Conservation (phyloP, 2,329 filamentous ascomycete species). For the Sporothrix dimorphospora region DNA sequence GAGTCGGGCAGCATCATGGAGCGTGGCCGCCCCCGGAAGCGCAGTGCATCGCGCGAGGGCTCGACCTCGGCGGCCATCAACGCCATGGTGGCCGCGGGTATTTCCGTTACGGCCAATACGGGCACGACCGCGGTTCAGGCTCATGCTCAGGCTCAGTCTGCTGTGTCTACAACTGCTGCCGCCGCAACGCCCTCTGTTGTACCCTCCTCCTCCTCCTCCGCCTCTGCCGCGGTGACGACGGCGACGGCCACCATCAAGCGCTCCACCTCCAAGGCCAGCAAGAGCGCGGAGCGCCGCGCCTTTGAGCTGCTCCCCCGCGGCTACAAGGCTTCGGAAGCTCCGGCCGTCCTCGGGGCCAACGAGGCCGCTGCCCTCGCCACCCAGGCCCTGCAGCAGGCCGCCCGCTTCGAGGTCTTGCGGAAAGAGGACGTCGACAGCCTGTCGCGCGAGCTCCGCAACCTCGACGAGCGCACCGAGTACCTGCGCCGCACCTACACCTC, state of each 20-base stretch:
- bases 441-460: constrained; percentile 70
- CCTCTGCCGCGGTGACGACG: neutral
- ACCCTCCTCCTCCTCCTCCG: neutral
- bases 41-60: constrained; percentile 41
- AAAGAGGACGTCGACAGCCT: constrained; percentile 66
- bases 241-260: constrained; percentile 43
- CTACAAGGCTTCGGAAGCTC: constrained; percentile 57
- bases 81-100: constrained; percentile 18
- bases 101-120: neutral
- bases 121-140: constrained; percentile 38
- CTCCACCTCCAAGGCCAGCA: constrained; percentile 49
- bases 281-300: constrained; percentile 57
- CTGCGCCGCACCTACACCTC: constrained; percentile 76
- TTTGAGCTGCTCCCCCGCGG: constrained; percentile 66
- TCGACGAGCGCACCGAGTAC: constrained; percentile 80
- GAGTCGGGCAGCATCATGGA: constrained; percentile 64
- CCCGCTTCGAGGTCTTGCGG: constrained; percentile 66
- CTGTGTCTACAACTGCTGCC: neutral
- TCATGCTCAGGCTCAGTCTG: neutral
- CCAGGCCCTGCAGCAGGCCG: constrained; percentile 65
- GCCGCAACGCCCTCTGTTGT: neutral
- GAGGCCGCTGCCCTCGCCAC: constrained; percentile 59
- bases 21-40: constrained; percentile 62
- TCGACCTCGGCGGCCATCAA: constrained; percentile 22
- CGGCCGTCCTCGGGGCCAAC: constrained; percentile 48